Base-by-base conservation (phyloP, 306 rosid species). In the Cicer bijugum region DNA sequence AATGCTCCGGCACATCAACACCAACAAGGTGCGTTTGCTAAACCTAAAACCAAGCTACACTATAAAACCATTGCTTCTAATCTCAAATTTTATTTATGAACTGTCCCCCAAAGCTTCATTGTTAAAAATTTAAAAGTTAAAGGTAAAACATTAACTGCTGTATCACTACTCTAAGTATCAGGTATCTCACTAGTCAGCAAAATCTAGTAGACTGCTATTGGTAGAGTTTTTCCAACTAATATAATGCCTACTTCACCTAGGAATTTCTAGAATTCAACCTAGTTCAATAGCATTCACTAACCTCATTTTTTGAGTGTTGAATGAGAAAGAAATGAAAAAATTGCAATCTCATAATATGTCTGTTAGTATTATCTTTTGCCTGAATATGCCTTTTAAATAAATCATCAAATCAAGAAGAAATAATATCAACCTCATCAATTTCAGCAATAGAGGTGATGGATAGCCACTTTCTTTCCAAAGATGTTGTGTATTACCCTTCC, bases 351-450 rank as follows among this genome's bases (percentile, higher is more conserved):
- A 19, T 45, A 14, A 15, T 47, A 63, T 63, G 28, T 4, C 12
- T 11, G 12, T 19, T 15, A 9, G 14, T 17, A 51, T 37, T 50
- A 42, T 9, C 37, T 75, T 53, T 66, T 44, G 5, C 51, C 3
- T 19, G 51, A 19, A 45, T 58, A 19, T 65, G 40, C 7, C 12
- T 8, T 19, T 28, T 16, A 17, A 17, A 39, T 64, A 75, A 42
- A 7, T 37, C 23, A 59, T 50, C 39, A 19, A 70, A 67, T 52
- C n/a, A 77, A 56, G 57, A 67, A 37, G 69, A 61, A 53, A 63
- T 75, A 4, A 42, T 53, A 89, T 81, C 4, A 80, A 92, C 98
- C 98, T 92, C 96, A 89, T 87, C 78, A 92, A 23, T 68, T 86
- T 89, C 79, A 90, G 77, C 33, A 89, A 59, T 42, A 85, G 35